These are phyloP conservation scores for Diplodia intermedia DNA, from an alignment of 2,329 filamentous ascomycete genomes.

Conservation along the genomic window DNA sequence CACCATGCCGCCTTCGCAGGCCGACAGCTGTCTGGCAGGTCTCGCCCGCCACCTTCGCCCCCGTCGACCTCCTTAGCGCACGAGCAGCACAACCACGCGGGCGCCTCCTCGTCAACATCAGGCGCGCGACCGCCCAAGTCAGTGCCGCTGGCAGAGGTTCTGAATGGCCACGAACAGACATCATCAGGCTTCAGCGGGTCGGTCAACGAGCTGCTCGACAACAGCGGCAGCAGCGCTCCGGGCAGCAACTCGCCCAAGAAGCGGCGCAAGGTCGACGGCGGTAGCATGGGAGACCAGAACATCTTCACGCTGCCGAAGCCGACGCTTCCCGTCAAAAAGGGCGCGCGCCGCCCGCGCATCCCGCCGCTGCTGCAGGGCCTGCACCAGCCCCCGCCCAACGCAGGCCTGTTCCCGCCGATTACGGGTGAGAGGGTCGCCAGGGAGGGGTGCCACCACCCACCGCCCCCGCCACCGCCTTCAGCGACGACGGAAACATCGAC, in stretches of 20 bases:
- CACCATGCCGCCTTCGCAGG: conserved; percentile 26
- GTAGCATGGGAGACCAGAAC: background rate
- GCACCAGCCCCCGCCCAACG: conserved; percentile 69
- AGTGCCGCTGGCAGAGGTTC: conserved; percentile 46
- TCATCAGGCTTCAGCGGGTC: conserved; percentile 26
- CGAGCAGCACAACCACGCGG: conserved; percentile 14
- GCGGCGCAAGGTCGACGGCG: conserved; percentile 18
- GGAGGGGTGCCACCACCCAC: conserved; percentile 29
- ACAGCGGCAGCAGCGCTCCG: conserved; percentile 6
- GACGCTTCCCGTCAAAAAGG: conserved; percentile 42
- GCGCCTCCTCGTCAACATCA: background rate
- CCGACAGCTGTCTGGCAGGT: conserved; percentile 16
- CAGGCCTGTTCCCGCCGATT: conserved; percentile 66
- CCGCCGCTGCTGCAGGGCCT: conserved; percentile 64
- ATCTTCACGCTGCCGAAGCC: conserved; percentile 40
- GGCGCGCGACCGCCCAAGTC: conserved; percentile 36
- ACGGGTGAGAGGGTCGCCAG: conserved; percentile 53
- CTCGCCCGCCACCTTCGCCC: conserved; percentile 7
- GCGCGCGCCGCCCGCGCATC: conserved; percentile 48
- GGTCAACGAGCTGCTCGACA: conserved; percentile 30
- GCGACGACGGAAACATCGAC: background rate
- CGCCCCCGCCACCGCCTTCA: conserved; percentile 4
- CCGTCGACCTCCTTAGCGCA: conserved; percentile 5
- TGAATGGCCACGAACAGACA: conserved; percentile 38
- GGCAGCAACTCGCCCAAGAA: conserved; percentile 15